phyloP scores from a whole-genome alignment of 2,329 filamentous ascomycete species.

The Cladosporium velox region DNA sequence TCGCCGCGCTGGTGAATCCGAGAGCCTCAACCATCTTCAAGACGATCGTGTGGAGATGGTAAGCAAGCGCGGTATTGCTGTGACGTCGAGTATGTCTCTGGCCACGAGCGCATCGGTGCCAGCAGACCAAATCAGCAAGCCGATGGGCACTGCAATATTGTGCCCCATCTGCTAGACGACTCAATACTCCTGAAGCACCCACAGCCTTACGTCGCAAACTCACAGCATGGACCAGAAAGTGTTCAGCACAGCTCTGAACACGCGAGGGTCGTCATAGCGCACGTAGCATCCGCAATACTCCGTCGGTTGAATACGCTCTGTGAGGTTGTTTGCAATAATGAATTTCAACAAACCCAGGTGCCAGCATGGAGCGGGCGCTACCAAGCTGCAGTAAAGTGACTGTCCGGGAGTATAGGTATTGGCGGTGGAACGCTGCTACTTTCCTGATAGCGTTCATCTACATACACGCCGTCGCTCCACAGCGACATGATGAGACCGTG shows the following conservation, averaged over 20 bases:
- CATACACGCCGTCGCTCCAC: conserved; percentile 9
- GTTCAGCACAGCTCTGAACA: not conserved
- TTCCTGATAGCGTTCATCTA: not conserved
- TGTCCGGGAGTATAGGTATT: not conserved
- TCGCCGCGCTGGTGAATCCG: conserved; percentile 14
- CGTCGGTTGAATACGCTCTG: not conserved
- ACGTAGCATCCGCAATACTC: not conserved
- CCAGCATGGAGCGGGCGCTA: not conserved
- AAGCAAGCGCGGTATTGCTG: not conserved
- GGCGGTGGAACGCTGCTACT: not conserved
- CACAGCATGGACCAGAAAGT: conserved; percentile 11
- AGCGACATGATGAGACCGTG: not conserved
- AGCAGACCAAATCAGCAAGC: not conserved
- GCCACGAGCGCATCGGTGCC: not conserved
- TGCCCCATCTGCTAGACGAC: not conserved
- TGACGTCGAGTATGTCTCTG: not conserved
- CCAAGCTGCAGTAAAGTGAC: not conserved
- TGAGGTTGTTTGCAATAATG: not conserved
- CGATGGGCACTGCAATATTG: not conserved
- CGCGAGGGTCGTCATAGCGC: not conserved
- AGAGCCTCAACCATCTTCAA: conserved; percentile 14
- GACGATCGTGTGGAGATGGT: not conserved
- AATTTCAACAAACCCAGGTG: not conserved
- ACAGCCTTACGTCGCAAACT: conserved; percentile 6
- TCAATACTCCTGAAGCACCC: not conserved